Conservation (phyloP, 352 stramenopile species). For the Phytophthora ramorum region DNA sequence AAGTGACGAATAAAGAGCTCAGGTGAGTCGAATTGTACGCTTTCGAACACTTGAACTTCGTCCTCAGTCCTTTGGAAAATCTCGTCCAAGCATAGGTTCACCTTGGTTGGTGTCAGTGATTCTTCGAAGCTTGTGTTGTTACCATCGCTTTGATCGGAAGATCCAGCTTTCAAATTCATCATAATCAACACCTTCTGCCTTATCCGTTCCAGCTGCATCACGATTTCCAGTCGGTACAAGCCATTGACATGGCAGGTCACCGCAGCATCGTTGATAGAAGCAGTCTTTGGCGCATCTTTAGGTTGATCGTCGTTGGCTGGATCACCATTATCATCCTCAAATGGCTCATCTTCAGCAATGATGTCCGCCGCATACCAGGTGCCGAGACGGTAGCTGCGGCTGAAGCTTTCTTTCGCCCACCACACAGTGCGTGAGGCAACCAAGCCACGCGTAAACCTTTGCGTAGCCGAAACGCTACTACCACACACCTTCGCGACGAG, state of each 20-base stretch:
- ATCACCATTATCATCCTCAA: slow-evolving; percentile 9
- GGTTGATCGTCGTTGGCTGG: slow-evolving; percentile 3
- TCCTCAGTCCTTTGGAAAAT: slow-evolving; percentile 43
- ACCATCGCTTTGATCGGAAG: slow-evolving; percentile 1
- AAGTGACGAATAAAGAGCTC: slow-evolving; percentile 61
- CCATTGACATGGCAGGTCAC: slow-evolving; percentile 44
- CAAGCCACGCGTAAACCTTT: slow-evolving; percentile 59
- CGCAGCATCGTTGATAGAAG: slow-evolving; percentile 18
- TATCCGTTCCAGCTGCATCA: slow-evolving; percentile 63
- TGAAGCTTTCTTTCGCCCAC: slow-evolving; percentile 86
- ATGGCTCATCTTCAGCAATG: slow-evolving; percentile 11
- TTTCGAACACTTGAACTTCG: slow-evolving; percentile 51
- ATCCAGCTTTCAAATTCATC: slow-evolving; percentile 40
- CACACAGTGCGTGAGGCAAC: slow-evolving; percentile 61
- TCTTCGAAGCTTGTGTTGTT: slow-evolving; percentile 1
- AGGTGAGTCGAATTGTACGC: slow-evolving; percentile 45
- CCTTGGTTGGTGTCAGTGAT: slow-evolving; percentile 31
- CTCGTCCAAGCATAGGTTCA: slow-evolving; percentile 43
- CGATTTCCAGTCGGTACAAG: slow-evolving; percentile 57
- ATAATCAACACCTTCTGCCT: slow-evolving; percentile 66
- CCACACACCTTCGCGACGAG: slow-evolving; percentile 71
- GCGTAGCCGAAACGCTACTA: slow-evolving; percentile 44
- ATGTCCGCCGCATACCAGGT: slow-evolving; percentile 81
- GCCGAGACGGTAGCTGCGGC: slow-evolving; percentile 71
- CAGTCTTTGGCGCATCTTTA: slow-evolving; percentile 1